A percentile compares a stretch with the other conserved stretches of the same genome.
These are phyloP conservation scores for Tremella fuciformis DNA, from an alignment of 768 basidiomycete genomes.

Conservation along the genomic window DNA sequence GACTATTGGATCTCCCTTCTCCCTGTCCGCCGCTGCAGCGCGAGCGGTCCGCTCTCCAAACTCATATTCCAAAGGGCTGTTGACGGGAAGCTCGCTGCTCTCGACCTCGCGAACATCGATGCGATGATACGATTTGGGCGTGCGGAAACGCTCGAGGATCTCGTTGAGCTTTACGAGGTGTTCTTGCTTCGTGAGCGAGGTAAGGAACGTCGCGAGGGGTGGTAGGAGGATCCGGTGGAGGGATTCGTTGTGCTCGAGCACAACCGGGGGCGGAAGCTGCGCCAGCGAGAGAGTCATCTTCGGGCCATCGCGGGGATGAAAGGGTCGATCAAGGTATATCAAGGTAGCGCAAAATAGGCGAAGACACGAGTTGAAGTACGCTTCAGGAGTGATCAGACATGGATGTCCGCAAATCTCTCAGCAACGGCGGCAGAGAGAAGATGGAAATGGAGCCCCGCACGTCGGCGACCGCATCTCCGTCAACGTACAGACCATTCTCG, in stretches of 20 bases:
- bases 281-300: constrained; percentile 3
- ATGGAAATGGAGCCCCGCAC: no score
- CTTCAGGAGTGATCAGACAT: no score
- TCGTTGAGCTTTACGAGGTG: constrained; percentile 37
- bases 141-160: constrained; percentile 31
- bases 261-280: constrained; percentile 26
- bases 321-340: no score
- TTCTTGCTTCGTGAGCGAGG: constrained; percentile 17
- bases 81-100: constrained; percentile 32
- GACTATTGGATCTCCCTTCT: not conserved
- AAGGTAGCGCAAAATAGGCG: no score
- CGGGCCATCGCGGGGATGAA: not conserved
- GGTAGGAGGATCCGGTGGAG: constrained; percentile 36
- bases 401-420: no score
- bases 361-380: no score
- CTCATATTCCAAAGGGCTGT: not conserved
- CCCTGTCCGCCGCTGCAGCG: not conserved
- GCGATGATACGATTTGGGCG: constrained; percentile 37
- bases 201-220: constrained; percentile 36
- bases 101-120: constrained; percentile 33
- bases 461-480: no score
- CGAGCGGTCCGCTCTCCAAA: not conserved
- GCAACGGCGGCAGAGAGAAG: no score
- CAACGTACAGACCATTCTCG: no score
- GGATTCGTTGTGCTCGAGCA: constrained; percentile 30